Evolutionary conservation across 2,329 filamentous ascomycete genomes (phyloP).

Genomic region (Penicillium sp.): DNA sequence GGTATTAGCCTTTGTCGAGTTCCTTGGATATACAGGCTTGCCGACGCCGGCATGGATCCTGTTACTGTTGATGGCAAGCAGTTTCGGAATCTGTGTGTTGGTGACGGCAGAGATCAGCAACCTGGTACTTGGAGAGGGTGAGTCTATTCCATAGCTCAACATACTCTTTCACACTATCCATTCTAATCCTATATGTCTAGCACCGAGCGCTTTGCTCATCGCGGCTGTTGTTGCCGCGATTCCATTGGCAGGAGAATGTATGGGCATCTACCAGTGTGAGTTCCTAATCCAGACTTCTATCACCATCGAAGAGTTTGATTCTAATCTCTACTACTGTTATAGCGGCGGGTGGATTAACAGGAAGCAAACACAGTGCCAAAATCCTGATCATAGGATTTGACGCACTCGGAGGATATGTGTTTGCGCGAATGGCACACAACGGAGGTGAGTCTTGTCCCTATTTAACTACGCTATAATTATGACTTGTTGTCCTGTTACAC

Average conservation of each 20-base stretch:
- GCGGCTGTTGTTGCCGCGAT: slow-evolving; percentile 16
- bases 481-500: too few species aligned
- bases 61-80: slow-evolving; percentile 9
- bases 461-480: too few species aligned
- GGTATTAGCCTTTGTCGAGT: slow-evolving; percentile 14
- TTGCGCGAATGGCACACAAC: slow-evolving; percentile 19
- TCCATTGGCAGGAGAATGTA: slow-evolving; percentile 12
- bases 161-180: too few species aligned
- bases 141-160: too few species aligned
- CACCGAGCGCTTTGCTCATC: slow-evolving; percentile 13
- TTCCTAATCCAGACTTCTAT: not conserved
- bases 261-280: slow-evolving; percentile 14
- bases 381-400: slow-evolving; percentile 12
- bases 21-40: slow-evolving; percentile 9
- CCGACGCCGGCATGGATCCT: slow-evolving; percentile 14
- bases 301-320: too few species aligned
- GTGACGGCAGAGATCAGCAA: slow-evolving; percentile 15
- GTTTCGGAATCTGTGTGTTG: slow-evolving; percentile 14
- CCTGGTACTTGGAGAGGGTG: slow-evolving; percentile 14
- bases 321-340: not conserved
- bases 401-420: slow-evolving; percentile 15
- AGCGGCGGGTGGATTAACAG: slow-evolving; percentile 12
- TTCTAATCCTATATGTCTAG: slow-evolving; percentile 2
- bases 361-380: slow-evolving; percentile 5
- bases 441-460: slow-evolving; percentile 10